phyloP scores from a whole-genome alignment of 148 eudicot species.

The Fagopyrum esculentum region DNA sequence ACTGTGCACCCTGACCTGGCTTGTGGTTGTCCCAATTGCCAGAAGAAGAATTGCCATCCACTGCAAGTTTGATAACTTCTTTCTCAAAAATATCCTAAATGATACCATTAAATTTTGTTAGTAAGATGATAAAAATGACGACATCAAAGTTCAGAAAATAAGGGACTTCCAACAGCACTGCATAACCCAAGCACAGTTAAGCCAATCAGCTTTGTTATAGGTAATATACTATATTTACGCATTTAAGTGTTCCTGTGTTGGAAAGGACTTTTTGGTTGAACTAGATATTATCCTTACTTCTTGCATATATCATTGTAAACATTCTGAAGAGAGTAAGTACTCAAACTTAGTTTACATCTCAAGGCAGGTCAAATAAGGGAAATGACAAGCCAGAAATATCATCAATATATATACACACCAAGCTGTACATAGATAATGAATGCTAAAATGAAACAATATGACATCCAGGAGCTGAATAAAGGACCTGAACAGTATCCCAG shows the following conservation, averaged over 20 bases:
- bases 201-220: too few relatives aligned
- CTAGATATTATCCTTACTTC: background rate
- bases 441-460: background rate
- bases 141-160: background rate
- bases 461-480: background rate
- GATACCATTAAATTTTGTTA: background rate
- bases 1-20: constrained; percentile 53
- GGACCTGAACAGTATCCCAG: constrained; percentile 88
- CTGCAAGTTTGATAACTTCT: constrained; percentile 81
- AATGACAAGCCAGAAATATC: background rate
- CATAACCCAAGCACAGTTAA: background rate
- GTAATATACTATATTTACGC: too few relatives aligned
- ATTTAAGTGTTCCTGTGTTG: background rate
- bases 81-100: constrained; percentile 67
- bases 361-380: background rate
- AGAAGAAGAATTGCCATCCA: constrained; percentile 84
- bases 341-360: background rate
- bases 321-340: background rate
- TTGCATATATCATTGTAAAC: background rate
- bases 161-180: background rate
- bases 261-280: background rate
- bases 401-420: background rate
- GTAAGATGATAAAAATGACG: background rate
- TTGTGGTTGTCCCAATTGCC: constrained; percentile 94
- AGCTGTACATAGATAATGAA: background rate